Evolutionary conservation across 805 yeast species (phyloP).

Genomic region (Saccharomycopsis guyanensis): DNA sequence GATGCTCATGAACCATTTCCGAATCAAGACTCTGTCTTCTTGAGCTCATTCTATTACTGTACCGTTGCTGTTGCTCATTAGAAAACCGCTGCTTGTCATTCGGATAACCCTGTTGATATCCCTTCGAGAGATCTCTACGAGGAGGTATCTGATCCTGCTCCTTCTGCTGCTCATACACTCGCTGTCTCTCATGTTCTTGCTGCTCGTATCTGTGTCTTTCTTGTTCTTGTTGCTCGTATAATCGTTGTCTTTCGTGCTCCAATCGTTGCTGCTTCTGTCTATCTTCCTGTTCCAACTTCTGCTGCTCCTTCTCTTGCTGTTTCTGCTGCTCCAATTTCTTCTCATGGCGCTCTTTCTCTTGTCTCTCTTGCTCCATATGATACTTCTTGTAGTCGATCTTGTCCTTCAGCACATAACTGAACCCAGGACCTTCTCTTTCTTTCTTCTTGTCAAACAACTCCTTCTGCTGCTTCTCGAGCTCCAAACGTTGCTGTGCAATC

Average conservation of each 20-base stretch:
- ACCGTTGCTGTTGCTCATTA: neutral
- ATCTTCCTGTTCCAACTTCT: neutral
- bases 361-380: slow-evolving; percentile 10
- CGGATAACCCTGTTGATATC: slow-evolving; percentile 14
- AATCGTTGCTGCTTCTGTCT: slow-evolving; percentile 4
- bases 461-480: slow-evolving; percentile 18
- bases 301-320: slow-evolving; percentile 1
- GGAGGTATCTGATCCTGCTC: neutral
- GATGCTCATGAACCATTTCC: no score
- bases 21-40: neutral
- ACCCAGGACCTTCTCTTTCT: slow-evolving; percentile 1
- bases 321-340: slow-evolving; percentile 9
- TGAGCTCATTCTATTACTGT: neutral
- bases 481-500: slow-evolving; percentile 14
- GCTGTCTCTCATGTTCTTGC: neutral
- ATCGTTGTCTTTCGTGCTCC: no score
- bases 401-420: neutral
- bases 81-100: neutral
- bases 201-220: neutral
- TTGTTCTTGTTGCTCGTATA: no score
- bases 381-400: slow-evolving; percentile 7
- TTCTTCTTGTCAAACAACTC: slow-evolving; percentile 12
- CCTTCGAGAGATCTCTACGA: neutral
- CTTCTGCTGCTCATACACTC: slow-evolving; percentile 7
- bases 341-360: slow-evolving; percentile 4